Evolutionary conservation across 345 rosid species (phyloP).

Genomic region (Psidium guajava): DNA sequence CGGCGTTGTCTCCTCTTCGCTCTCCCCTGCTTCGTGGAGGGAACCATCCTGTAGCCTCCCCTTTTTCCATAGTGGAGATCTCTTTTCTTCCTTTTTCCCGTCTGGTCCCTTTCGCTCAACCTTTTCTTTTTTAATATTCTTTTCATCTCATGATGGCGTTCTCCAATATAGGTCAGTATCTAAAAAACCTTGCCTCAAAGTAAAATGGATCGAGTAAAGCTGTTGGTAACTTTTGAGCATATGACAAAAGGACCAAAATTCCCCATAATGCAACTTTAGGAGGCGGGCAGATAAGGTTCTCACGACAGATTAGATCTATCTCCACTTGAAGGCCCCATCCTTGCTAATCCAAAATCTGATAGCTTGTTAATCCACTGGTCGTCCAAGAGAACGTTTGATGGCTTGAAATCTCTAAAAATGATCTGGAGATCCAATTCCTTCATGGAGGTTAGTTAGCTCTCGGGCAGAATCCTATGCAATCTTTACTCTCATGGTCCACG

Average conservation of each 20-base stretch:
- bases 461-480: constrained; percentile 82
- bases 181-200: constrained; percentile 15
- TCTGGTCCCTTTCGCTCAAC: too few species aligned
- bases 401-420: too few species aligned
- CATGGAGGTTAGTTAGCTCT: constrained; percentile 83
- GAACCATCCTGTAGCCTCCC: too few species aligned
- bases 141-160: too few species aligned
- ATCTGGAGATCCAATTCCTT: constrained; percentile 98
- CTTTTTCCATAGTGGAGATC: too few species aligned
- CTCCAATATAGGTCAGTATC: constrained; percentile 23
- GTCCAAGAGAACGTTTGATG: too few species aligned
- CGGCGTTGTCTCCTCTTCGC: too few species aligned
- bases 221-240: constrained; percentile 27
- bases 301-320: constrained; percentile 20
- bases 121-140: too few species aligned
- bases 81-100: too few species aligned
- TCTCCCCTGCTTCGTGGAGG: too few species aligned
- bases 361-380: too few species aligned
- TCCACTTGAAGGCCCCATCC: constrained; percentile 27
- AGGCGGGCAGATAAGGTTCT: constrained; percentile 24
- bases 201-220: constrained; percentile 20
- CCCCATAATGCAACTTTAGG: constrained; percentile 12
- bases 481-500: constrained; percentile 69
- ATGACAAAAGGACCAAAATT: constrained; percentile 31
- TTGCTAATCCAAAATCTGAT: too few species aligned